Evolutionary conservation across 2,329 filamentous ascomycete genomes (phyloP), one percentile per base, ranked within the genome.

Genomic region (Diaporthe amygdali): DNA sequence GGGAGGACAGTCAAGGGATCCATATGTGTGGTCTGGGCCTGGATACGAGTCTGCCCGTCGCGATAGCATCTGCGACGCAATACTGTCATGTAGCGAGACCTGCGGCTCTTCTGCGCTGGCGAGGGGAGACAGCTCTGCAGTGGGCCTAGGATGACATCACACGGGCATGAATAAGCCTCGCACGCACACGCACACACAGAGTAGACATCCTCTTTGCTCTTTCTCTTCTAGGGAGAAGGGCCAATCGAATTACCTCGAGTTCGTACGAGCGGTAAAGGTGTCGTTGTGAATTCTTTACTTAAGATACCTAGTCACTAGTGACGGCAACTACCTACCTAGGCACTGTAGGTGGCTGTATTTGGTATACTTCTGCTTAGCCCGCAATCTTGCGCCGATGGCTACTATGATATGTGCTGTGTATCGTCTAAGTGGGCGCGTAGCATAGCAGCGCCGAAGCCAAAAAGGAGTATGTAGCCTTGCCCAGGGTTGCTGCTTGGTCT

Each of bases 1-100:
- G 75, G 75, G 34, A 77, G 66, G 9, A 30, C 41, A 34, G 27
- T 59, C 39, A 77, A 52, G 3, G 75, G 75, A 59, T 77, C 75
- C 66, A 68, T 68, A 32, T 46, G 56, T 10, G 56, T 27, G 56
- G 56, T 27, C 39, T 22, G 56, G 37, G 39, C 25, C 34, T 25
- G 34, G 17, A 14, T 27, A 15, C 22, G 32, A 37, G n/a, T 34
- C 10, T 55, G 30, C 20, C 25, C 2, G 54, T 22, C 10, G 12
- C 49, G 27, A 22, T 12, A 22, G 25, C n/a, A 8, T 7, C 32
- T 10, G 54, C 34, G 15, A 27, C 27, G 27, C 34, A 39, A 46
- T 46, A 27, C 22, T 61, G 5, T 30, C n/a, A n/a, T n/a, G n/a
- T n/a, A n/a, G 39, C 12, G n/a, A 17, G 7, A 25, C n/a, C 25